These are phyloP conservation scores for Wickerhamiella kazuoi DNA, from an alignment of 805 yeast species.

Conservation along the genomic window DNA sequence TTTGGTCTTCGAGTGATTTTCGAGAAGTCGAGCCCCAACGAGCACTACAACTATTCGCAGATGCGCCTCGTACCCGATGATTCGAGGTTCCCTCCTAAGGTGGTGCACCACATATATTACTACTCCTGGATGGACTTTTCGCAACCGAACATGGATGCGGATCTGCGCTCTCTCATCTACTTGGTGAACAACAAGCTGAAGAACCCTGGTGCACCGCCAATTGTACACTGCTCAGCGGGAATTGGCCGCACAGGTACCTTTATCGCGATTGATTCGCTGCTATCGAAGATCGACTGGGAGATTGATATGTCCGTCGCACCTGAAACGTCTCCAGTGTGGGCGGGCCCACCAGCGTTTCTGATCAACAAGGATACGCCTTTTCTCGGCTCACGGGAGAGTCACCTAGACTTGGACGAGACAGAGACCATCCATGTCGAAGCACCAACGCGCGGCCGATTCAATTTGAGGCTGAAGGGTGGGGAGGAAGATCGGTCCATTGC, in stretches of 20 bases:
- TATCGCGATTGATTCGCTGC: slow-evolving; percentile 45
- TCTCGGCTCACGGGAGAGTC: slow-evolving; percentile 4
- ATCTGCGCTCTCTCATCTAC: slow-evolving; percentile 37
- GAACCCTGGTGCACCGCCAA: slow-evolving; percentile 32
- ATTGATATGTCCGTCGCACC: slow-evolving; percentile 10
- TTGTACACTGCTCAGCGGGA: slow-evolving; percentile 92
- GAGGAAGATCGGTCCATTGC: not conserved
- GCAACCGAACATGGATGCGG: slow-evolving; percentile 27
- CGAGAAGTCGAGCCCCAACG: slow-evolving; percentile 8
- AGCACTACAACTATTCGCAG: slow-evolving; percentile 13
- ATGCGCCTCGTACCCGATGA: slow-evolving; percentile 11
- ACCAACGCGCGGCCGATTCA: not conserved
- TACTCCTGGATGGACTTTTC: slow-evolving; percentile 75
- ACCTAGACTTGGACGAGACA: not conserved
- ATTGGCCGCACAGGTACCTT: slow-evolving; percentile 93
- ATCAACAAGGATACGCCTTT: slow-evolving; percentile 10
- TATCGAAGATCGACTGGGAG: slow-evolving; percentile 13
- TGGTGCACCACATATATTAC: slow-evolving; percentile 48
- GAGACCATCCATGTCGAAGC: not conserved
- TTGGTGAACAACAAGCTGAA: slow-evolving; percentile 30
- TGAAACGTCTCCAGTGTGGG: slow-evolving; percentile 12
- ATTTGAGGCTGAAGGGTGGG: not conserved
- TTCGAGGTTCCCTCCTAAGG: slow-evolving; percentile 9
- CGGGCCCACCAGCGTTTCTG: slow-evolving; percentile 4
- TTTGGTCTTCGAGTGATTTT: slow-evolving; percentile 12